phyloP scores from a whole-genome alignment of 2,329 filamentous ascomycete genomes.

The Apiospora saccharicola region DNA sequence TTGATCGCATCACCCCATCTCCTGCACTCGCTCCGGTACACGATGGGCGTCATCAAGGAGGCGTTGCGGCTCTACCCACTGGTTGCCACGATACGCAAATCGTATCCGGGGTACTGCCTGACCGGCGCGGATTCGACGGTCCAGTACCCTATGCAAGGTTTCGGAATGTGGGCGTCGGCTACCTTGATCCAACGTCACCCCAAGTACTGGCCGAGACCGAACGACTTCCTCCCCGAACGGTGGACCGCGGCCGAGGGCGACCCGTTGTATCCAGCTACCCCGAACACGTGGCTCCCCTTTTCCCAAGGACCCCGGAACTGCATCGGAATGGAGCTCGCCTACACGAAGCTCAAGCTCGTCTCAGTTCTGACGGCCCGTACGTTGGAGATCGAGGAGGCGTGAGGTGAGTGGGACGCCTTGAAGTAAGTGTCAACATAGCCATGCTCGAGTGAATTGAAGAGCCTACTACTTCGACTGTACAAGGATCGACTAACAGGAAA shows the following conservation, averaged over 20 bases:
- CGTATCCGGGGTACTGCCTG: slow-evolving; percentile 38
- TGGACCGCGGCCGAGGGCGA: slow-evolving; percentile 44
- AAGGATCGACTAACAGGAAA: not conserved
- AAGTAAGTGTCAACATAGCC: not conserved
- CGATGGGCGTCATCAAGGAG: slow-evolving; percentile 60
- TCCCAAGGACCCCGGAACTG: slow-evolving; percentile 61
- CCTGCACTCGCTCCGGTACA: slow-evolving; percentile 59
- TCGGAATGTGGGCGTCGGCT: slow-evolving; percentile 31
- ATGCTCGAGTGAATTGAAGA: too few species aligned
- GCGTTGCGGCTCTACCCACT: slow-evolving; percentile 50
- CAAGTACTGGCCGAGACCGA: slow-evolving; percentile 41
- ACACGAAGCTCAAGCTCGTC: slow-evolving; percentile 59
- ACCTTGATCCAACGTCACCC: slow-evolving; percentile 42
- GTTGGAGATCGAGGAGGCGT: slow-evolving; percentile 58
- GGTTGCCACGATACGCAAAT: slow-evolving; percentile 48
- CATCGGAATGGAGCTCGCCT: slow-evolving; percentile 63
- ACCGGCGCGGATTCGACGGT: slow-evolving; percentile 43
- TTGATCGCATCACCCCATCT: slow-evolving; percentile 50
- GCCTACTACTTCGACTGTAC: not conserved
- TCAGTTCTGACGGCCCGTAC: slow-evolving; percentile 55
- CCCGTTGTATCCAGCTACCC: slow-evolving; percentile 31
- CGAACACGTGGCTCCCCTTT: slow-evolving; percentile 60
- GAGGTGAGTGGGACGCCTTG: slow-evolving; percentile 46
- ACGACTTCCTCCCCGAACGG: slow-evolving; percentile 44
- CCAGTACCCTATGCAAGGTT: slow-evolving; percentile 46